Percentiles rank a stretch among this genome's conserved stretches.
These are phyloP conservation scores for Lactarius trivialis DNA, from an alignment of 768 basidiomycete species.

Conservation along the genomic window DNA sequence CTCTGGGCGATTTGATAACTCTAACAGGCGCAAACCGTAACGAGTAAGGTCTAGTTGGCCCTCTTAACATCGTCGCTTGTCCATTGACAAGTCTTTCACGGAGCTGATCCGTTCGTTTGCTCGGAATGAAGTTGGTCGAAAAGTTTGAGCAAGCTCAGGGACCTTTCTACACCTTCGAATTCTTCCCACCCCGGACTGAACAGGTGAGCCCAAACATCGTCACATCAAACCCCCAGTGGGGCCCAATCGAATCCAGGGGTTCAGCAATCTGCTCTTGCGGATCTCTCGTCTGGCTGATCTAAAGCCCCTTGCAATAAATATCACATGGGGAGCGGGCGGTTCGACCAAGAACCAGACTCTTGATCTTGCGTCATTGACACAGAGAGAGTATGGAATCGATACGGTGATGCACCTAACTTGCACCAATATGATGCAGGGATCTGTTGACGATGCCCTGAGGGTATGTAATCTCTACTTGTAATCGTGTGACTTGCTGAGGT, in stretches of 20 bases:
- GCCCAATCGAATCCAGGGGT: conserved; percentile 49
- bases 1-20: background rate
- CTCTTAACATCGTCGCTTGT: background rate
- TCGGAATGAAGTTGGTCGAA: conserved; percentile 63
- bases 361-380: conserved; percentile 75
- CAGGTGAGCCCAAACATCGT: conserved; percentile 42
- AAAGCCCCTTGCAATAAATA: conserved; percentile 76
- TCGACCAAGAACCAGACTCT: conserved; percentile 82
- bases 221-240: conserved; percentile 7
- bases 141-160: conserved; percentile 46
- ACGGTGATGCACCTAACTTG: conserved; percentile 94
- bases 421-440: conserved; percentile 90
- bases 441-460: conserved; percentile 78
- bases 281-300: conserved; percentile 76
- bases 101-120: background rate
- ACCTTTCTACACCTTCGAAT: conserved; percentile 86
- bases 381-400: conserved; percentile 68
- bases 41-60: background rate
- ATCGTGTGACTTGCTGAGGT: background rate
- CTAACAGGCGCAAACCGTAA: background rate
- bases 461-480: conserved; percentile 39
- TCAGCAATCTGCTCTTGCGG: conserved; percentile 84
- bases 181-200: conserved; percentile 94
- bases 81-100: background rate
- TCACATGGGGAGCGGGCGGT: conserved; percentile 98